Conservation (phyloP, 2,329 filamentous ascomycete species). For the Epichloe aotearoae region DNA sequence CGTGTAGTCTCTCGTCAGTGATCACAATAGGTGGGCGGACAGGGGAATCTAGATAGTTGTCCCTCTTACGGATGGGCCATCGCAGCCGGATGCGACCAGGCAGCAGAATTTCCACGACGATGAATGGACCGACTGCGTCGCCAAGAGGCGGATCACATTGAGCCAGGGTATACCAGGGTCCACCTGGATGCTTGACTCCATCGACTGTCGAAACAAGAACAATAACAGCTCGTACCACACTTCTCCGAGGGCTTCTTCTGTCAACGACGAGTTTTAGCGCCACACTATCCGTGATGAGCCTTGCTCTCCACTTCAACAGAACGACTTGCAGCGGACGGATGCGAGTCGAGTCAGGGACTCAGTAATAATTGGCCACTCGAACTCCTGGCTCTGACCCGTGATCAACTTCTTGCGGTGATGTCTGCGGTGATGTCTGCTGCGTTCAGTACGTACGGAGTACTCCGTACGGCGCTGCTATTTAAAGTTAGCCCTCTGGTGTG, state of each 20-base stretch:
- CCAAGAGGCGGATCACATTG: not conserved
- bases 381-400: not conserved
- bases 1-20: not conserved
- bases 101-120: slow-evolving; percentile 17
- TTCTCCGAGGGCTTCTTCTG: not conserved
- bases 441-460: too few species aligned
- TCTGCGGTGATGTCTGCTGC: too few species aligned
- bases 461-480: too few species aligned
- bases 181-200: not conserved
- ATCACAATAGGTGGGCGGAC: not conserved
- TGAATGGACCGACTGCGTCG: slow-evolving; percentile 12
- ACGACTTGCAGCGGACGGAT: not conserved
- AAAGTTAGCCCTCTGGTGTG: too few species aligned
- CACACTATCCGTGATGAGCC: too few species aligned
- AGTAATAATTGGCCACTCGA: too few species aligned
- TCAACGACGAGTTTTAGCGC: not conserved
- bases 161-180: not conserved
- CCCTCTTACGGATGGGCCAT: too few species aligned
- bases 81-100: slow-evolving; percentile 10
- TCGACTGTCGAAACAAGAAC: not conserved
- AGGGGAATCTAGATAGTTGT: not conserved
- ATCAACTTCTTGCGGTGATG: too few species aligned
- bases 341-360: too few species aligned
- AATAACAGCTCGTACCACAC: not conserved
- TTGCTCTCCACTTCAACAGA: too few species aligned